These are phyloP conservation scores for Erysimum cheiri DNA, from an alignment of 441 rosid genomes.

Conservation along the genomic window DNA sequence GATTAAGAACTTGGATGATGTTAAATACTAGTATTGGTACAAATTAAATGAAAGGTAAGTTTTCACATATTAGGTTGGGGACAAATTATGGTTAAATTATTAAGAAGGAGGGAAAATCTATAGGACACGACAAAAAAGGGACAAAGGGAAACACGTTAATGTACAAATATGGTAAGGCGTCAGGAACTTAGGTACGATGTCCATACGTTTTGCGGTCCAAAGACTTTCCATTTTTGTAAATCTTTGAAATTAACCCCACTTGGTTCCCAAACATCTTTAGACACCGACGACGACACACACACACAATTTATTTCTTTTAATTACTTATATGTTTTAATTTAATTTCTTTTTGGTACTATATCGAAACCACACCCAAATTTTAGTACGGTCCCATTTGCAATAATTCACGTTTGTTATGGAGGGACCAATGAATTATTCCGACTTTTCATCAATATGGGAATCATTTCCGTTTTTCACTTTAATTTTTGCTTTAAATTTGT, in stretches of 20 bases:
- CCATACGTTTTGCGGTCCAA: constrained; percentile 51
- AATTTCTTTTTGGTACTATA: constrained; percentile 18
- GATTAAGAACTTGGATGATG: constrained; percentile 2
- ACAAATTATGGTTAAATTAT: constrained; percentile 23
- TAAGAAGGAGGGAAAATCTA: constrained; percentile 20
- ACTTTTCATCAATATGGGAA: constrained; percentile 43
- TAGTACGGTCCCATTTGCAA: constrained; percentile 47
- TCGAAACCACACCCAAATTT: constrained; percentile 34
- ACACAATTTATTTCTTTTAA: constrained; percentile 26
- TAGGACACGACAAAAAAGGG: constrained; percentile 38
- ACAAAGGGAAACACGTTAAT: constrained; percentile 46
- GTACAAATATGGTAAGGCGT: constrained; percentile 42
- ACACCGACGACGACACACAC: constrained; percentile 42
- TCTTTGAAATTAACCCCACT: constrained; percentile 48
- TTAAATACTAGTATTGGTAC: neutral
- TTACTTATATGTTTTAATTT: constrained; percentile 3
- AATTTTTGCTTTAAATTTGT: constrained; percentile 37
- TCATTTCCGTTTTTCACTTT: constrained; percentile 36
- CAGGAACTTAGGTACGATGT: constrained; percentile 48
- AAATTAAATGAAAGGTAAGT: neutral
- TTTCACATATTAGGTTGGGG: constrained; percentile 10
- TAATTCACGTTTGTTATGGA: constrained; percentile 45
- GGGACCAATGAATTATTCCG: constrained; percentile 46
- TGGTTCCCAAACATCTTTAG: constrained; percentile 44
- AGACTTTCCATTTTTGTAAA: constrained; percentile 44